Evolutionary conservation across 2,329 filamentous ascomycete genomes (phyloP).

Genomic region (Stenocarpella maydis): DNA sequence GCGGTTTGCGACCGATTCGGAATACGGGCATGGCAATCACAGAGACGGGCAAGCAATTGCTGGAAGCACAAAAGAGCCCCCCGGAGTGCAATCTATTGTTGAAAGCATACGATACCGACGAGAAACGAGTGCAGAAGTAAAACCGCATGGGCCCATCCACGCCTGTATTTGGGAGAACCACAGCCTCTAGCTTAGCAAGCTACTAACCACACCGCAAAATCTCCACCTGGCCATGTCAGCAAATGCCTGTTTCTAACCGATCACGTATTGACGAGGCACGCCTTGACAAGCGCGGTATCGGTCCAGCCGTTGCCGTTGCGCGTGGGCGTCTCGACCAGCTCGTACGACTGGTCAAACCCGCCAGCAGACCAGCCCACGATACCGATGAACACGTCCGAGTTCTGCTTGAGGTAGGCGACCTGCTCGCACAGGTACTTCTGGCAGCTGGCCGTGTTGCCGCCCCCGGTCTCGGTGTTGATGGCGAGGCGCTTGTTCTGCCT

Average conservation of each 20-base stretch:
- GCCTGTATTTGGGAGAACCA: not conserved
- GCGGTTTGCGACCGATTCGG: too few species aligned
- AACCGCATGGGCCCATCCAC: not conserved
- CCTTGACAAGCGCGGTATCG: conserved; percentile 38
- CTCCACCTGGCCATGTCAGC: too few species aligned
- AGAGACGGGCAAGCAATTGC: not conserved
- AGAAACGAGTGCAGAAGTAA: not conserved
- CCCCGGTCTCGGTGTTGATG: conserved; percentile 48
- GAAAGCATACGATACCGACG: too few species aligned
- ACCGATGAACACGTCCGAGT: conserved; percentile 43
- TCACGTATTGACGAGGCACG: conserved; percentile 35
- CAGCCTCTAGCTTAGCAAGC: too few species aligned
- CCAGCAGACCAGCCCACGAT: conserved; percentile 43
- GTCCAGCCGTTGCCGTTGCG: conserved; percentile 38
- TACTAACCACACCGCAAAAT: not conserved
- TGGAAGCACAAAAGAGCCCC: not conserved
- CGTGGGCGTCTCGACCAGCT: conserved; percentile 42
- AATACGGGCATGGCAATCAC: not conserved
- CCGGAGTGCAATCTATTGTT: not conserved
- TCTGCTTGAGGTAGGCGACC: conserved; percentile 45
- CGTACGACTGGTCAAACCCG: conserved; percentile 40
- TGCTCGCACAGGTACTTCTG: conserved; percentile 44
- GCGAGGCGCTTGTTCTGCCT: conserved; percentile 45
- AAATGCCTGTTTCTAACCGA: too few species aligned
- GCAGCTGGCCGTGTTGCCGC: conserved; percentile 47